A percentile compares a stretch with the other conserved stretches of the same genome.
These are phyloP conservation scores for Epichloe glyceriae DNA, from an alignment of 2,329 filamentous ascomycete species.

Conservation along the genomic window DNA sequence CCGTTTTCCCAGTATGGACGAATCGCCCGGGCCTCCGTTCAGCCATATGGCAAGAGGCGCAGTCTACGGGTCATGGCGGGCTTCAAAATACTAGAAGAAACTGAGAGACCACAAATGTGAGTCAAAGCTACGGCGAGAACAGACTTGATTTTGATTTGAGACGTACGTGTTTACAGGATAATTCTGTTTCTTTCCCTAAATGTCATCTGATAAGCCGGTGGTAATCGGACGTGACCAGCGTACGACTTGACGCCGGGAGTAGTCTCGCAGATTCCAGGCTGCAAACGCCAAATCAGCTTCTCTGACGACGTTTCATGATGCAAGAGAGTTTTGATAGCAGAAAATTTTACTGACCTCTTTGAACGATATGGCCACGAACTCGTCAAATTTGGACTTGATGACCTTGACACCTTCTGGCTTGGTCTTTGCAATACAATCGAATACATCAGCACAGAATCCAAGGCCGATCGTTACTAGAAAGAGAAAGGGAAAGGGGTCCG, in stretches of 20 bases:
- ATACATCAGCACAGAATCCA: background rate
- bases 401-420: slow-evolving; percentile 26
- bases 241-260: slow-evolving; percentile 49
- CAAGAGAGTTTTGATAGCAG: background rate
- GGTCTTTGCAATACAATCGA: too few species aligned
- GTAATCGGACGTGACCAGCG: slow-evolving; percentile 48
- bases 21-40: slow-evolving; percentile 50
- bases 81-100: slow-evolving; percentile 39
- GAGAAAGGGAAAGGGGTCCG: too few species aligned
- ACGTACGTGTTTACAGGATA: slow-evolving; percentile 35
- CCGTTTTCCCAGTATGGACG: slow-evolving; percentile 50
- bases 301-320: background rate
- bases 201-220: slow-evolving; percentile 26
- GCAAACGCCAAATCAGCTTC: slow-evolving; percentile 7
- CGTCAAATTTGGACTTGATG: slow-evolving; percentile 44
- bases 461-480: background rate
- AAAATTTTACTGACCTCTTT: slow-evolving; percentile 27
- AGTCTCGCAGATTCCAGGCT: slow-evolving; percentile 46
- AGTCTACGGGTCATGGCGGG: slow-evolving; percentile 25
- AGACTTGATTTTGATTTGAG: background rate
- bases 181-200: slow-evolving; percentile 29
- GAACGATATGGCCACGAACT: slow-evolving; percentile 48
- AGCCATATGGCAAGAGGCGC: slow-evolving; percentile 47
- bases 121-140: background rate
- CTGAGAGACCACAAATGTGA: slow-evolving; percentile 4